These are phyloP conservation scores for Boletus rufocinnamomeus DNA, from an alignment of 768 basidiomycete species.

Conservation along the genomic window DNA sequence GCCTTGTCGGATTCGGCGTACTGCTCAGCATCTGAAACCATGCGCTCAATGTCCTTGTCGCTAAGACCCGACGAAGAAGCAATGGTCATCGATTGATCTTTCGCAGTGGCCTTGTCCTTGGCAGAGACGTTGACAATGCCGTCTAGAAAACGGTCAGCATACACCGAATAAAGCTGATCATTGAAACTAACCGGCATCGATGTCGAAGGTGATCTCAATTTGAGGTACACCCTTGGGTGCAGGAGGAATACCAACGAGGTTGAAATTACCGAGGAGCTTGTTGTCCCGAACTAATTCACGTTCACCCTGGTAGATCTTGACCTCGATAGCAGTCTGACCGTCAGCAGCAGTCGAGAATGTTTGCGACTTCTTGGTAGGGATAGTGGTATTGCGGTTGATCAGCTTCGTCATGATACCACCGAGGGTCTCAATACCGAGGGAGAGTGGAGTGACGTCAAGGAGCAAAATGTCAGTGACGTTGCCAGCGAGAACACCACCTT, in stretches of 20 bases:
- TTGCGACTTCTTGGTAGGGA: slow-evolving; percentile 99
- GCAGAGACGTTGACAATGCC: slow-evolving; percentile 98
- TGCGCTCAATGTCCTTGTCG: slow-evolving; percentile 96
- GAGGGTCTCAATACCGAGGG: slow-evolving; percentile 94
- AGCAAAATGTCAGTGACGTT: slow-evolving; percentile 95
- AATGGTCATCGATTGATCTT: slow-evolving; percentile 96
- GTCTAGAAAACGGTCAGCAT: slow-evolving; percentile 42
- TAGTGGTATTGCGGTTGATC: slow-evolving; percentile 97
- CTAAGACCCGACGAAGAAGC: slow-evolving; percentile 95
- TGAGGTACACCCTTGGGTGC: slow-evolving; percentile 76
- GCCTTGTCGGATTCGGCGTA: slow-evolving; percentile 92
- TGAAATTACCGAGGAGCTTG: slow-evolving; percentile 99
- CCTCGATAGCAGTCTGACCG: slow-evolving; percentile 98
- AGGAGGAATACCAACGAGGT: slow-evolving; percentile 94
- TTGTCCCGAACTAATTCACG: slow-evolving; percentile 98
- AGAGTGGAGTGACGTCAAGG: slow-evolving; percentile 94
- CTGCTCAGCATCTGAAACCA: slow-evolving; percentile 93
- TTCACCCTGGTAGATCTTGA: slow-evolving; percentile 99
- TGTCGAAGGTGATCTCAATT: slow-evolving; percentile 91
- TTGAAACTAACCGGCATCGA: slow-evolving; percentile 75
- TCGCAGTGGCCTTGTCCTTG: slow-evolving; percentile 88
- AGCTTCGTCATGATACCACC: slow-evolving; percentile 99
- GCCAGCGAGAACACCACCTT: slow-evolving; percentile 96
- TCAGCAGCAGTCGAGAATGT: slow-evolving; percentile 99
- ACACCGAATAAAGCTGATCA: neutral